phyloP scores from a whole-genome alignment of 306 rosid genomes.

The Prunus mira region DNA sequence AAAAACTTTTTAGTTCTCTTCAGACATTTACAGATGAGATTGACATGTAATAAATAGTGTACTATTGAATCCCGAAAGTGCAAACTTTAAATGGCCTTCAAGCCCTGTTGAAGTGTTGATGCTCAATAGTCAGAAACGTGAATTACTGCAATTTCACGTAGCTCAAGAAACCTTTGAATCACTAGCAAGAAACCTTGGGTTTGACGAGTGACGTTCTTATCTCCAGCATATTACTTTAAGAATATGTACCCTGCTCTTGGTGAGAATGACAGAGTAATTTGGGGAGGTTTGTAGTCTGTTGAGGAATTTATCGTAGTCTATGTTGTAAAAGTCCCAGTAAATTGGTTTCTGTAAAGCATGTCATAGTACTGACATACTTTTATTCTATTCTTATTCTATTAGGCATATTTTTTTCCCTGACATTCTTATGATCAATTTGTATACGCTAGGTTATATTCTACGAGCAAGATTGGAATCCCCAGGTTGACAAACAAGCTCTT shows the following conservation, averaged over 20 bases:
- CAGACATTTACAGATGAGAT: not conserved
- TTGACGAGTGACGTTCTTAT: not conserved
- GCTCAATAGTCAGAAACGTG: not conserved
- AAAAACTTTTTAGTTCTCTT: not conserved
- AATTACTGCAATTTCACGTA: not conserved
- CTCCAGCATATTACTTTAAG: not conserved
- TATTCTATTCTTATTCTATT: slow-evolving; percentile 1
- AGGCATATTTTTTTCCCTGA: not conserved
- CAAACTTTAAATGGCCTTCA: not conserved
- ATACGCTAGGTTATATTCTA: slow-evolving; percentile 76
- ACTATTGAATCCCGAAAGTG: not conserved
- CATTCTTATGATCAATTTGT: not conserved
- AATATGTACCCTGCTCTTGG: not conserved
- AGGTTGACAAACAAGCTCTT: slow-evolving; percentile 92
- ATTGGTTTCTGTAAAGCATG: not conserved
- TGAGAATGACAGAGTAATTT: not conserved
- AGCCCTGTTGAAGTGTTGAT: not conserved
- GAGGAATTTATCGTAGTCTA: not conserved
- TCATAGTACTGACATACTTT: too few species aligned
- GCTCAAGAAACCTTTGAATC: not conserved
- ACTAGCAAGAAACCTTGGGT: not conserved
- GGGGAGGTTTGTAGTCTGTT: not conserved
- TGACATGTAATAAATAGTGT: not conserved
- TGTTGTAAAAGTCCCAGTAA: not conserved
- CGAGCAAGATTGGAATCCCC: slow-evolving; percentile 99